Base-by-base conservation (phyloP, 352 stramenopile genomes). In the Pythium guiyangense region DNA sequence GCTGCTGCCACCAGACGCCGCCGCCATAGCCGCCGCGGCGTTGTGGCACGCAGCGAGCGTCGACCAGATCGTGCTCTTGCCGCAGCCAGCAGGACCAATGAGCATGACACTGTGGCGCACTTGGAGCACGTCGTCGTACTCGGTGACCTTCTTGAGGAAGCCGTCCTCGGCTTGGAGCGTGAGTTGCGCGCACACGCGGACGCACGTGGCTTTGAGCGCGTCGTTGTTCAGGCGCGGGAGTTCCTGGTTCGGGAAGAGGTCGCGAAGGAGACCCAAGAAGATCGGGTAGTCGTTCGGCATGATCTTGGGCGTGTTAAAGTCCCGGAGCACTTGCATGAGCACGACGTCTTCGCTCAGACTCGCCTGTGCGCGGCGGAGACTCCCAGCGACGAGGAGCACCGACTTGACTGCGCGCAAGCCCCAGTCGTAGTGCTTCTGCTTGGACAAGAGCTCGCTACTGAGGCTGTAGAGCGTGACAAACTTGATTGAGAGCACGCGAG, bases 61-160 rank as follows among this genome's bases (percentile, higher is more conserved):
- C 46, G 83, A 96, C 95, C 95, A 98, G 47, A 98, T 97, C 8
- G 92, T 96, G 54, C 90, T 98, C 65, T 99, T 99, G 9, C 89
- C 95, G 54, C 92, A 97, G 20, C 92, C 96, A 18, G 92, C 90
- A 17, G 95, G 91, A 1, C 96, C 96, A 31, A 98, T 93, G 27
- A 99, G 78, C 92, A 99, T 98, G 35, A 98, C 96, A 40, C 88
- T 98, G 66, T 98, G 94, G 0, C 94, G 87, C 3, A 98, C 94
- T 44, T 96, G 85, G 40, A 99, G 80, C 20, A 98, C 84, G 37
- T 98, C 94, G 62, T 98, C 88, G 37, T 89, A 97, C 68, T 99
- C 95, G 59, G 94, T 88, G 20, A 97, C 89, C 62, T 99, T 99
- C 61, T 96, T 96, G 2, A 98, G 67, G 63, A 98, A 99, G 0